phyloP scores from a whole-genome alignment of 139 green algal genomes.

The Chlorella sorokiniana region DNA sequence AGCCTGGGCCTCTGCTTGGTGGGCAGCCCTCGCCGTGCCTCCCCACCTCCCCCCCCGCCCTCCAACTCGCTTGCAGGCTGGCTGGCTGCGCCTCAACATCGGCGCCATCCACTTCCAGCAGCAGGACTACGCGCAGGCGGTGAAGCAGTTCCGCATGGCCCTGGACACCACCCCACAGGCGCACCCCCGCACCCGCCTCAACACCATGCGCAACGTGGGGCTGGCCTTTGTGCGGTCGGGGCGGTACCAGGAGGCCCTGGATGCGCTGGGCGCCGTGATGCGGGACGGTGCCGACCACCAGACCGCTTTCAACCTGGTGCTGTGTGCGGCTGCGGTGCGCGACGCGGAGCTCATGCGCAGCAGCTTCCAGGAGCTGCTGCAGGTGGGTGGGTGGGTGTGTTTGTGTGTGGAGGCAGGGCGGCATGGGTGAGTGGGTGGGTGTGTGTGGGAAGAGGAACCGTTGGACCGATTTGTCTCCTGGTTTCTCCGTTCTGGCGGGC shows the following conservation, averaged over 20 bases:
- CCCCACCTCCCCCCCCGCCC: background rate
- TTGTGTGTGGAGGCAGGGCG: no score
- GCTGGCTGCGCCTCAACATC: conserved; percentile 87
- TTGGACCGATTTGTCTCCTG: background rate
- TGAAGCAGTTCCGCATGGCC: conserved; percentile 90
- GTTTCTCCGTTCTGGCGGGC: background rate
- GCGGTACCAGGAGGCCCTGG: conserved; percentile 79
- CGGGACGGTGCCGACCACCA: conserved; percentile 70
- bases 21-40: background rate
- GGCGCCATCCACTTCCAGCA: conserved; percentile 86
- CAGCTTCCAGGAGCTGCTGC: conserved; percentile 70
- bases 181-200: conserved; percentile 56
- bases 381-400: conserved; percentile 9
- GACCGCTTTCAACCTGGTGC: conserved; percentile 83
- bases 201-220: conserved; percentile 86
- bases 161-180: conserved; percentile 76
- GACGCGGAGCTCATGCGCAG: conserved; percentile 80
- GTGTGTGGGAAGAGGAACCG: background rate
- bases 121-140: conserved; percentile 63
- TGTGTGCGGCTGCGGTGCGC: conserved; percentile 79
- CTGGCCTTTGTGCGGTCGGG: conserved; percentile 79
- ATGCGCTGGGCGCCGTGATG: conserved; percentile 50
- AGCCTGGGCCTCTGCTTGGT: background rate
- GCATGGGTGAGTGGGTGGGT: conserved; percentile 15
- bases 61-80: conserved; percentile 26